Evolutionary conservation across 2,329 filamentous ascomycete species (phyloP), one percentile per base, ranked within the genome.

Genomic region (Trichophaea hybrida): DNA sequence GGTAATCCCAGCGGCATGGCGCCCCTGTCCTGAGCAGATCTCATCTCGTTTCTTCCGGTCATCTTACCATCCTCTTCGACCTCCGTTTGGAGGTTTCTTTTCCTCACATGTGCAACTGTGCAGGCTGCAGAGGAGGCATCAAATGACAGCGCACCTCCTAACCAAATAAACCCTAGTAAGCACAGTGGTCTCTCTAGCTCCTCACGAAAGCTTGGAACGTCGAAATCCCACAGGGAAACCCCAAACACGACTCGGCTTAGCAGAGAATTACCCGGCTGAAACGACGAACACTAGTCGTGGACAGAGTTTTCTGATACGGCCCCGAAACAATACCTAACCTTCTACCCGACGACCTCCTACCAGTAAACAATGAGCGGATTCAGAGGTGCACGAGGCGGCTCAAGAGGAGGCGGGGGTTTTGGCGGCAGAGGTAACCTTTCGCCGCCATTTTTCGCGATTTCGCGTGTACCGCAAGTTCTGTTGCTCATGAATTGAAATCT

Each of bases 401-500:
- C 54, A 31, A 51, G 65, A 4, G 60, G 63, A 13, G 58, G 65
- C 12, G 61, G 62, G 8, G 57, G 65, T 4, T 58, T 49, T 13
- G 63, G 61, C 38, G 62, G 61, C 48, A 49, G 66, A 70, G 12
- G 67, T 70, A 5, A 66, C 64, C 54, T 68, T 62, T 7, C 55
- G 61, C 4, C 53, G 59, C 24, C 6, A 60, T 49, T 59, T 59
- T 61, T 17, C 53, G 59, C 59, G 57, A 50, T 59, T 43, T 32
- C 7, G 24, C 57, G 44, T 17, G 32, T 53, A 60, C 38, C 15
- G 8, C 8, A 34, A 43, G 17, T 35, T 13, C 10, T 15, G 5
- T 40, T 51, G 33, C 57, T 37, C 31, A 57, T 31, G 15, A 24
- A 49, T 35, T 51, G 54, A 55, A 58, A 52, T n/a, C 34, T 60